Base-by-base conservation (phyloP, 2,329 filamentous ascomycete species). In the Colletotrichum cereale region DNA sequence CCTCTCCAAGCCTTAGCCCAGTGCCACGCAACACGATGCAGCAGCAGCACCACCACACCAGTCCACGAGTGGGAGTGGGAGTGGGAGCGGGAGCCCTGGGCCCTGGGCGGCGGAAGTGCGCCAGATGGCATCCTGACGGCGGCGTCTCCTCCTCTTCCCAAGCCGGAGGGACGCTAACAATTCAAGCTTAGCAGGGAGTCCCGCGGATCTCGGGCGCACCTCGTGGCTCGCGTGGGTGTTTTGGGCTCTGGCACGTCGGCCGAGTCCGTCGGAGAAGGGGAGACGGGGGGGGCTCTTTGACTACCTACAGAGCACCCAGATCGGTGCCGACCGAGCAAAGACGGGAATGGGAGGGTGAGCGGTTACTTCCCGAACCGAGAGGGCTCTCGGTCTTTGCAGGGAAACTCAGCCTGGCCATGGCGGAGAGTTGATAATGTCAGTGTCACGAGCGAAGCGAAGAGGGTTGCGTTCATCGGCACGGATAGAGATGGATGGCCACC, bases 131-230 rank as follows among this genome's bases (percentile, higher is more conserved):
- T 26, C 5, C 56, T 16, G 42, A 40, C 21, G 10, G 38, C 21
- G 10, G 38, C 18, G 56, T 8, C 24, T 8, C 36, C 16, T 34
- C 58, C 8, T 44, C 14, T 44, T 63, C 36, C 58, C 68, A 48
- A 42, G 65, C 53, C 58, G 31, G 44, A 68, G 52, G 69, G 38
- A 72, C 69, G 69, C 69, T 64, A 72, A 58, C 31, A 61, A 55
- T 60, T 69, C 65, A 72, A 72, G 69, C 69, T 68, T 64, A 63
- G 65, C 65, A 55, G 34, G 48, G 38, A 55, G 36, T 14, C 16
- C 34, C 14, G 34, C 53, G 60, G 65, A 58, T 55, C 58, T 40
- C 52, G 62, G 64, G 64, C 56, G 40, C 48, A 50, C 31, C 48
- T 34, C 36, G 61, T 58, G 66, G 61, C 66, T 58, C 57, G n/a